Base-by-base conservation (phyloP, 768 basidiomycete species). In the Hericium rajendrae region DNA sequence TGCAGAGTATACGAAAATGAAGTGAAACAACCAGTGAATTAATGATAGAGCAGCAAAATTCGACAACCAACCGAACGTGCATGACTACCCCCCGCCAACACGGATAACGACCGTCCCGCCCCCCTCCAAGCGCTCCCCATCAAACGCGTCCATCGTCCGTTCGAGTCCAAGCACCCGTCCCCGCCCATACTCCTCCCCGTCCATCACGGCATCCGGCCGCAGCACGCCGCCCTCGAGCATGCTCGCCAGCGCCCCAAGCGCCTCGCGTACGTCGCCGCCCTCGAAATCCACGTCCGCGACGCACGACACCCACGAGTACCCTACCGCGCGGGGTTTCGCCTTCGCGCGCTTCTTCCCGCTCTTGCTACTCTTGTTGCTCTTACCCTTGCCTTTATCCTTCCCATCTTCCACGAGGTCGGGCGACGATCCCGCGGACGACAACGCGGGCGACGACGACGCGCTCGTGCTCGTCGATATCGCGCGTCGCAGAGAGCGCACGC, bases 251-350 rank as follows among this genome's bases (percentile, higher is more conserved):
- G 72, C 72, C 18, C 66, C 72, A 2, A 81, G 65, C 38, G 77
- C 73, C 53, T 82, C 78, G 15, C 82, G 74, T 54, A 91, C 78
- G 67, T 90, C 85, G 57, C 82, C 78, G 26, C 91, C 91, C 64
- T 91, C 87, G 77, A 83, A 85, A 68, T 92, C 91, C 32, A 91
- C 81, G 66, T 91, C 91, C 59, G 87, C 86, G 38, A 82, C 81
- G 40, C 83, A 73, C 66, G 81, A 84, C n/a, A 92, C 81, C 89
- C 90, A 93, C 18, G 85, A 82, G 68, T 92, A 92, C 50, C 82
- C 83, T 28, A 89, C 82, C 57, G 69, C 66, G n/a, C 74, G 72
- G 43, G 67, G 71, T 58, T 59, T 52, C 37, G 24, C 37, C 56
- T 52, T 57, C 1, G 6, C 24, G 41, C 16, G 41, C 49, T 50